Evolutionary conservation across 768 basidiomycete genomes (phyloP).

Genomic region (Daedaleopsis nitida): DNA sequence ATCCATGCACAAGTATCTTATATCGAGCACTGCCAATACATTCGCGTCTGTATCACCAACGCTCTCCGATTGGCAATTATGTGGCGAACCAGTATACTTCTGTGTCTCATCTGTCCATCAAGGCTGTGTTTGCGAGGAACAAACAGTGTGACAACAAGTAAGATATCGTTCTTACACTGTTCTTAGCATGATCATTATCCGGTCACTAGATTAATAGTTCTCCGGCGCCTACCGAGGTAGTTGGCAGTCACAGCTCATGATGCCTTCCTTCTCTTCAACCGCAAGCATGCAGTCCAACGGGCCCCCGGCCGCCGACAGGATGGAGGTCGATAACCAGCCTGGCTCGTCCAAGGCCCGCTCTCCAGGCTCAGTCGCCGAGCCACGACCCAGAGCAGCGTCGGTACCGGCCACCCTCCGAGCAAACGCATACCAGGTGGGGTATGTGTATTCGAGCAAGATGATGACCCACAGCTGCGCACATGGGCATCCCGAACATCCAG

Average conservation of each 20-base stretch:
- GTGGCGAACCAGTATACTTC: too few species aligned
- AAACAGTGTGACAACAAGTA: not conserved
- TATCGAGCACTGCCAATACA: slow-evolving; percentile 2
- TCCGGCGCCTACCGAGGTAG: not conserved
- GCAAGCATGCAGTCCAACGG: slow-evolving; percentile 4
- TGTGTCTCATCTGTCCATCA: not conserved
- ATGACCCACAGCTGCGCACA: slow-evolving; percentile 73
- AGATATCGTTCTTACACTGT: not conserved
- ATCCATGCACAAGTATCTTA: slow-evolving; percentile 16
- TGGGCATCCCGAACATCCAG: slow-evolving; percentile 78
- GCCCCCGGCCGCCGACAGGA: not conserved
- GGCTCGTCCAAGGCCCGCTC: not conserved
- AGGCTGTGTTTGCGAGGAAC: not conserved
- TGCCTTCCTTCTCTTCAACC: slow-evolving; percentile 1
- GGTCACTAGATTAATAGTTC: not conserved
- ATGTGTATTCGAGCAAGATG: slow-evolving; percentile 88
- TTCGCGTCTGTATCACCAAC: not conserved
- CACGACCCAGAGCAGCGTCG: slow-evolving; percentile 5
- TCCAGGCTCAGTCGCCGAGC: not conserved
- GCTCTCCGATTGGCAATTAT: too few species aligned
- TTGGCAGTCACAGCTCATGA: not conserved
- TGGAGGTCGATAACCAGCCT: not conserved
- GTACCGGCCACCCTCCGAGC: slow-evolving; percentile 11
- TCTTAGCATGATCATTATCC: not conserved
- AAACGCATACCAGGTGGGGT: slow-evolving; percentile 58